Base-by-base conservation (phyloP, 2,329 filamentous ascomycete species). In the Ophiostoma ulmi region DNA sequence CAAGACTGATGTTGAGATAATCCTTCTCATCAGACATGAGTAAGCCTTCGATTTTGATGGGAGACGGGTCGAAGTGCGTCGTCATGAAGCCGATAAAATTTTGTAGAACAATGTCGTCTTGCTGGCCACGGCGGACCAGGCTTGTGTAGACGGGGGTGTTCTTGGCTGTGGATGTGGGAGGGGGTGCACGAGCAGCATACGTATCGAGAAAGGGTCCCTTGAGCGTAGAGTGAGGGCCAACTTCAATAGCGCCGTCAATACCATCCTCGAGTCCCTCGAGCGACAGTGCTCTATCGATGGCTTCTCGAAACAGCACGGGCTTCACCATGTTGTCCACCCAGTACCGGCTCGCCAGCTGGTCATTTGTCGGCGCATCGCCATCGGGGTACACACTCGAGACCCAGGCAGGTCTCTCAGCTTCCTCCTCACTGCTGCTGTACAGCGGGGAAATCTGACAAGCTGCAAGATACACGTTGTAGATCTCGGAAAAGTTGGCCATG, bases 11-110 rank as follows among this genome's bases (percentile, higher is more conserved):
- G 1, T 26, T 14, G 1, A 72, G 38, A 1, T 38, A 11, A 4
- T 36, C 52, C 17, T n/a, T 68, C 79, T 78, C 77, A 73, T 66
- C n/a, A 11, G 67, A 14, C 5, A 14, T 20, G 20, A 73, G 35
- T 3, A 72, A 74, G 74, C 73, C 63, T 2, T 72, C 70, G 17
- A 79, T 74, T 4, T 74, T 71, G 7, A 74, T 26, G 0, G 74
- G 72, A 0, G 73, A 70, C 0, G 75, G 73, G 0, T 76, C 78
- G 35, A 80, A 78, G 3, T 74, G 73, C 4, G 75, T 73, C 78
- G 79, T 79, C 67, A 78, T 76, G 71, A 75, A 78, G 5, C 78
- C 78, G 1, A 80, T 73, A 44, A 80, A 80, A 0, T 79, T 72
- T 1, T 78, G 74, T 26, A 80, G 76, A 0, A 78, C 76, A 3